phyloP scores from a whole-genome alignment of 306 rosid species.

The Arachis hypogaea region DNA sequence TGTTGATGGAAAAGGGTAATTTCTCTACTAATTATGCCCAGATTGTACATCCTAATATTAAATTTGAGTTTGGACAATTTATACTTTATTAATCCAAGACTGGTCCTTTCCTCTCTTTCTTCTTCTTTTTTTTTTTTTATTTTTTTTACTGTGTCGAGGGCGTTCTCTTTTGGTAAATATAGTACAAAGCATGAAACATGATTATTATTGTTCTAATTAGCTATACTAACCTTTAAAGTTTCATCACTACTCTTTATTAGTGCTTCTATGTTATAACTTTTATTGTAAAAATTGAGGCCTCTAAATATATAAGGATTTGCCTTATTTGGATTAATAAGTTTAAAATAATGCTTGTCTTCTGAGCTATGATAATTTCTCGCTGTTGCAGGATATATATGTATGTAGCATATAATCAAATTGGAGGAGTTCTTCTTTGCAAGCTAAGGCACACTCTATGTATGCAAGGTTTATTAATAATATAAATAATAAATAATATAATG shows the following conservation, averaged over 20 bases:
- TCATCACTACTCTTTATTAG: not conserved
- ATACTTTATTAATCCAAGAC: not conserved
- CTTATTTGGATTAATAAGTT: not conserved
- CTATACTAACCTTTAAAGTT: not conserved
- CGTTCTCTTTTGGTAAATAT: not conserved
- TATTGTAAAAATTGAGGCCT: not conserved
- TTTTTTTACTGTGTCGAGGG: not conserved
- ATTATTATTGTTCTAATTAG: not conserved
- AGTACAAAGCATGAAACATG: not conserved
- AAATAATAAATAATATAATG: not conserved
- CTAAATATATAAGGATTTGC: too few species aligned
- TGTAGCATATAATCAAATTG: slow-evolving; percentile 44
- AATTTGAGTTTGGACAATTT: not conserved
- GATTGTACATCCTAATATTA: not conserved
- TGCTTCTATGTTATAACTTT: not conserved
- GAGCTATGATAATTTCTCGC: slow-evolving; percentile 22
- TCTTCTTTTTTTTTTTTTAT: not conserved
- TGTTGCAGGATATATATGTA: slow-evolving; percentile 35
- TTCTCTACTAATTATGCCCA: not conserved
- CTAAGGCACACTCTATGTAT: slow-evolving; percentile 14
- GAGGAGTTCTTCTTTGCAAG: slow-evolving; percentile 33
- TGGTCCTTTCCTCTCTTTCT: not conserved
- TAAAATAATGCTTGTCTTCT: not conserved
- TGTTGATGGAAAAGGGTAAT: not conserved
- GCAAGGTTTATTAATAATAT: slow-evolving; percentile 32